Base-by-base conservation (phyloP, 495 filamentous ascomycete genomes). In the Penicillium turbatum region DNA sequence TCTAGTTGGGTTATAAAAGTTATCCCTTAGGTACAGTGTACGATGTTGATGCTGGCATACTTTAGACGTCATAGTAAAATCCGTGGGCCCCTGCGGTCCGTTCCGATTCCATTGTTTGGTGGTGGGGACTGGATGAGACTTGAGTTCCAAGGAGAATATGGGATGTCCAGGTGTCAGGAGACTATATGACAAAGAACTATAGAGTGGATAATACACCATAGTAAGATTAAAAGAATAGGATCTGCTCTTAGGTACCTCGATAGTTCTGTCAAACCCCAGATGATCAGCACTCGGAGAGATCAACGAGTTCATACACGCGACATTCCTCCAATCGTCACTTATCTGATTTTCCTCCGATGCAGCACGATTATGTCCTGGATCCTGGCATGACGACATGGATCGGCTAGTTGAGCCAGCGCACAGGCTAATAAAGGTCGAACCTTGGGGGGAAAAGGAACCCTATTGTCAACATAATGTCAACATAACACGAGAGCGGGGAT, bases 51-150 rank as follows among this genome's bases (percentile, higher is more conserved):
- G 35, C 15, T 1, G 4, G 15, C 13, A 37, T 16, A 42, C 1
- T 7, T 15, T 8, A 16, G 41, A 19, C 41, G 27, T 42, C 24
- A 42, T 30, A 7, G 31, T 12, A 35, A 34, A 36, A 24, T 24
- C 45, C 45, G 32, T 48, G 45, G 45, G 45, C 27, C 43, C 40
- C 31, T 26, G 9, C 47, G 47, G 47, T 37, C 47, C 47, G 47
- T 27, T 49, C 47, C 47, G 47, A 38, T 49, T 24, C 44, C 44
- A 47, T 47, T 35, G 26, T 44, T 44, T 21, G 12, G 19, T 7
- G 31, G 45, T 48, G 45, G 45, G 6, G 41, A 17, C 35, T 6
- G 11, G 9, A 6, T 2, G n/a, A n/a, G n/a, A n/a, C n/a, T n/a
- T n/a, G n/a, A n/a, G n/a, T n/a, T n/a, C n/a, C n/a, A 12, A 12